These are phyloP conservation scores for Mucor irregularis DNA, from an alignment of 371 early-diverging fungal species.

Conservation along the genomic window DNA sequence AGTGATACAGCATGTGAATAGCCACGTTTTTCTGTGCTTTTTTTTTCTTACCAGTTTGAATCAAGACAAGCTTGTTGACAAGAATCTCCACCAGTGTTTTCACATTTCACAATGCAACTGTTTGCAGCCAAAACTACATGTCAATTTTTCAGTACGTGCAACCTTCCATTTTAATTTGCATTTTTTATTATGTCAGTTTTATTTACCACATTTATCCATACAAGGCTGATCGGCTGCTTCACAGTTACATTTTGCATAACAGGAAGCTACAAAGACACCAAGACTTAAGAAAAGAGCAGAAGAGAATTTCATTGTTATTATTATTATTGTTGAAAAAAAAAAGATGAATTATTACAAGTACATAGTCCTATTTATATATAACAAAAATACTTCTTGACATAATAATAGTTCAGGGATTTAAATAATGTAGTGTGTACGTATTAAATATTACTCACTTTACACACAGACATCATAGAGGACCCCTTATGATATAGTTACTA, in stretches of 20 bases:
- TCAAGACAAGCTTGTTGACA: conserved; percentile 21
- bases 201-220: conserved; percentile 29
- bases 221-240: conserved; percentile 18
- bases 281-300: conserved; percentile 6
- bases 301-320: conserved; percentile 18
- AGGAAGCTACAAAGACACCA: conserved; percentile 18
- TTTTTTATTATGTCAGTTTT: not conserved
- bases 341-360: no score
- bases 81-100: conserved; percentile 6
- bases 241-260: conserved; percentile 26
- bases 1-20: not conserved
- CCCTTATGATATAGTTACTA: no score
- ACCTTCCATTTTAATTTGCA: not conserved
- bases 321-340: not conserved
- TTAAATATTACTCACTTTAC: no score
- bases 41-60: conserved; percentile 13
- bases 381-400: no score
- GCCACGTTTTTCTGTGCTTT: not conserved
- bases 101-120: conserved; percentile 20
- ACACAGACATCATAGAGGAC: no score
- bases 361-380: no score
- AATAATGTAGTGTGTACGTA: no score
- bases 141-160: not conserved
- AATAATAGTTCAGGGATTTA: no score
- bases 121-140: conserved; percentile 23